A percentile compares a stretch with the other conserved stretches of the same genome.
These are phyloP conservation scores for Lipomyces starkeyi DNA, from an alignment of 805 yeast genomes.

Conservation along the genomic window DNA sequence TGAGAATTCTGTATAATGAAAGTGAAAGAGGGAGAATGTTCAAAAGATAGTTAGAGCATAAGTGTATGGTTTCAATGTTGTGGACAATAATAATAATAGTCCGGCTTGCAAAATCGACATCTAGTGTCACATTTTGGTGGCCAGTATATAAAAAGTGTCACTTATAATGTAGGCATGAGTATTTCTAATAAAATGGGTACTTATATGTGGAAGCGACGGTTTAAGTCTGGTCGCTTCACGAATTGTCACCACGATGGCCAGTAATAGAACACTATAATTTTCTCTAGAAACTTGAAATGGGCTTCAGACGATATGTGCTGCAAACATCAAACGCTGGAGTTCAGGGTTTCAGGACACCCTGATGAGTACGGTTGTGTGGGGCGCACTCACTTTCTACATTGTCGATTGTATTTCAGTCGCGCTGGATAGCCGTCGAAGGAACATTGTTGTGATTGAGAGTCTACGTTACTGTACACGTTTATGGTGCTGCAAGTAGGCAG, in stretches of 20 bases:
- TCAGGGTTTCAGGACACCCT: too few relatives aligned
- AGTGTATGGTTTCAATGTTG: too few relatives aligned
- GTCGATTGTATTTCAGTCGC: too few relatives aligned
- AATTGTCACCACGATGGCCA: constrained; percentile 7
- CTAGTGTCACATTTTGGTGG: constrained; percentile 34
- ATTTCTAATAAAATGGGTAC: constrained; percentile 10
- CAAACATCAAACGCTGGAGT: not conserved
- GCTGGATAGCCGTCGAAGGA: too few relatives aligned
- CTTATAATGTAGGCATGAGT: not conserved
- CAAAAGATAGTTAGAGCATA: too few relatives aligned
- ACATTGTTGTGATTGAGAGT: too few relatives aligned
- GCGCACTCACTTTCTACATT: not conserved
- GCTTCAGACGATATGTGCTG: not conserved
- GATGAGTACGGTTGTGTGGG: too few relatives aligned
- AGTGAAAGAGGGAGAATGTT: too few relatives aligned
- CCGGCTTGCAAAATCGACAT: constrained; percentile 26
- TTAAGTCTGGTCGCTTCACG: constrained; percentile 27
- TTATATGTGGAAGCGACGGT: constrained; percentile 37
- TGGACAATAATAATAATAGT: too few relatives aligned
- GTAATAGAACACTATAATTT: not conserved
- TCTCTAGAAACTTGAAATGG: not conserved
- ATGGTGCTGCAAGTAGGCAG: too few relatives aligned
- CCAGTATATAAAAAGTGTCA: constrained; percentile 27
- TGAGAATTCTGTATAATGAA: too few relatives aligned
- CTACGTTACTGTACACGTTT: too few relatives aligned